A percentile compares a stretch with the other conserved stretches of the same genome.
These are phyloP conservation scores for Begonia loranthoides DNA, from an alignment of 306 rosid genomes.

Conservation along the genomic window DNA sequence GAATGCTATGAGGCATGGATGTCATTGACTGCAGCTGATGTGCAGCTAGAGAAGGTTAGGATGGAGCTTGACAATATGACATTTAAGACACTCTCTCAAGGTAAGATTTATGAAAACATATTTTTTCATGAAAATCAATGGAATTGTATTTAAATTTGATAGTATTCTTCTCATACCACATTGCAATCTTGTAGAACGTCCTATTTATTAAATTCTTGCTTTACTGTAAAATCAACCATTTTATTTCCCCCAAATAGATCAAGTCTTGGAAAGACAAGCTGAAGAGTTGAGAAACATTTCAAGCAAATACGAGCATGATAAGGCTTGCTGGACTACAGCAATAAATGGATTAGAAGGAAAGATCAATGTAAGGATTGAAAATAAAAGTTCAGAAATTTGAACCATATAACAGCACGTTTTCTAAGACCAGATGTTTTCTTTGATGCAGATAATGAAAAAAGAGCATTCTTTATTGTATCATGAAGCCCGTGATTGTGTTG, in stretches of 20 bases:
- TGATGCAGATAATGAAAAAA: slow-evolving; percentile 56
- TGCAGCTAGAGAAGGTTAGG: slow-evolving; percentile 48
- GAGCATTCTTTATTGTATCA: slow-evolving; percentile 47
- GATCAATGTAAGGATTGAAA: slow-evolving; percentile 29
- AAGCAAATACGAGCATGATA: slow-evolving; percentile 47
- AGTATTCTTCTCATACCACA: too few species aligned
- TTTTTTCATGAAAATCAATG: too few species aligned
- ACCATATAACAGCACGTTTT: too few species aligned
- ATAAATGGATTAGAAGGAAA: slow-evolving; percentile 40
- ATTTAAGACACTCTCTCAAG: slow-evolving; percentile 45
- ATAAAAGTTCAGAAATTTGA: not conserved
- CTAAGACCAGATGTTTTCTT: slow-evolving; percentile 3
- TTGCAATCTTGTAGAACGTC: too few species aligned
- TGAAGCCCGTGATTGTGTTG: slow-evolving; percentile 69
- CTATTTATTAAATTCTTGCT: too few species aligned
- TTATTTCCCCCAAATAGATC: slow-evolving; percentile 31
- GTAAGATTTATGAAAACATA: slow-evolving; percentile 16
- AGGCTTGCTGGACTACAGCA: slow-evolving; percentile 52
- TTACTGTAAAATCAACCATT: too few species aligned
- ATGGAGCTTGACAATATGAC: slow-evolving; percentile 66
- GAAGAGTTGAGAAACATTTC: slow-evolving; percentile 43
- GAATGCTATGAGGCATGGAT: slow-evolving; percentile 93
- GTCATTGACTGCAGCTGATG: slow-evolving; percentile 63
- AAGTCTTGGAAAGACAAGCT: slow-evolving; percentile 65
- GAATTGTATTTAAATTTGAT: too few species aligned